Evolutionary conservation across 352 stramenopile genomes (phyloP).

Genomic region (Vaucheria bursata): DNA sequence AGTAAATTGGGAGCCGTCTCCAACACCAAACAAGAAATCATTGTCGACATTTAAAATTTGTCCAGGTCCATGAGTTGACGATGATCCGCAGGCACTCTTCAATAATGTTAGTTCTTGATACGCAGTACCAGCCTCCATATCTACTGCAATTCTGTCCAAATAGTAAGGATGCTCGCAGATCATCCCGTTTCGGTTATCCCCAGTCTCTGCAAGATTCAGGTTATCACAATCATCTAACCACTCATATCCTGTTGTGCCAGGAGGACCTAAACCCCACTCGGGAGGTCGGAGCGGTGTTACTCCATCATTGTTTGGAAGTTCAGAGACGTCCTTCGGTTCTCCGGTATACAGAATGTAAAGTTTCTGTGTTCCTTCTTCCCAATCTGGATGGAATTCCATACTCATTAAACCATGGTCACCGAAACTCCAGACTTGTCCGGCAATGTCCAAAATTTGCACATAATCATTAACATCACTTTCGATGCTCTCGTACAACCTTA

Average conservation of each 20-base stretch:
- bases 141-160: background rate
- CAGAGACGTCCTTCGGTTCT: background rate
- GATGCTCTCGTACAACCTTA: constrained; percentile 2
- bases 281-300: background rate
- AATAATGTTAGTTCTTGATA: background rate
- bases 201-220: background rate
- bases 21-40: background rate
- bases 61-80: background rate
- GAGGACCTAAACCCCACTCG: background rate
- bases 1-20: background rate
- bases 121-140: background rate
- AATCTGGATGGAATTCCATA: background rate
- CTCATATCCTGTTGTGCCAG: background rate
- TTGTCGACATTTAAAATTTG: background rate
- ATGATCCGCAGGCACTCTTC: background rate
- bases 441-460: background rate
- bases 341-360: background rate
- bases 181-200: background rate
- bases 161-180: constrained; percentile 12
- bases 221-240: background rate
- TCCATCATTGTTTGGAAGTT: background rate
- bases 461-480: no score
- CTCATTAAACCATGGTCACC: background rate
- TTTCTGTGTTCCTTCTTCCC: background rate
- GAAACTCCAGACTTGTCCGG: background rate